Percentiles rank a stretch among this genome's conserved stretches.
Conservation (phyloP, 1,139 yeast genomes). For the Pichia sp. region DNA sequence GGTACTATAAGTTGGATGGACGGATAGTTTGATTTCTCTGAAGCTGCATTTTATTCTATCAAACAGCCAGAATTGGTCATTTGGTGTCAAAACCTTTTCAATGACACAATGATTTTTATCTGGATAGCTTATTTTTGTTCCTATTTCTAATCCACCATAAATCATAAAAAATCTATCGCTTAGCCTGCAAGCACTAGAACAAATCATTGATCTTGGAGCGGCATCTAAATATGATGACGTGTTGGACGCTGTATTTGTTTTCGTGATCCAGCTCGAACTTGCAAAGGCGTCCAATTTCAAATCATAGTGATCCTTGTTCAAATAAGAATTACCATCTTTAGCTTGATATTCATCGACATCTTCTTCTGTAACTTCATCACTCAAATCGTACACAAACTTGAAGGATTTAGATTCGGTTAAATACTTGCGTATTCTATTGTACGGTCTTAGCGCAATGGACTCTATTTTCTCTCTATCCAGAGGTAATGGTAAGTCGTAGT, state of each 20-base stretch:
- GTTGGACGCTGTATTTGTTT: slow-evolving; percentile 7
- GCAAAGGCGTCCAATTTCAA: slow-evolving; percentile 1
- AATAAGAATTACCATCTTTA: neutral
- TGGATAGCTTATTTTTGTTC: slow-evolving; percentile 30
- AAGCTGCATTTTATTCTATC: slow-evolving; percentile 38
- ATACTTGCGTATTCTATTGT: slow-evolving; percentile 33
- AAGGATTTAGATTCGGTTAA: slow-evolving; percentile 37
- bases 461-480: slow-evolving; percentile 36
- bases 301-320: neutral
- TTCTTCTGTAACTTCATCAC: neutral
- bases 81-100: slow-evolving; percentile 34
- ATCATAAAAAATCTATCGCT: slow-evolving; percentile 39
- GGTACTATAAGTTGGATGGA: slow-evolving; percentile 39
- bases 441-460: slow-evolving; percentile 38
- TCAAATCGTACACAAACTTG: slow-evolving; percentile 22
- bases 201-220: slow-evolving; percentile 39
- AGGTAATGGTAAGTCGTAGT: slow-evolving; percentile 43
- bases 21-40: slow-evolving; percentile 35
- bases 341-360: neutral
- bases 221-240: slow-evolving; percentile 6
- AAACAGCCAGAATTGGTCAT: slow-evolving; percentile 39
- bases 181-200: slow-evolving; percentile 36
- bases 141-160: slow-evolving; percentile 46
- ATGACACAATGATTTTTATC: slow-evolving; percentile 32
- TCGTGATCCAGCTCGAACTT: neutral